Conservation (phyloP, 2,329 filamentous ascomycete genomes). For the Pleurostoma richardsiae region DNA sequence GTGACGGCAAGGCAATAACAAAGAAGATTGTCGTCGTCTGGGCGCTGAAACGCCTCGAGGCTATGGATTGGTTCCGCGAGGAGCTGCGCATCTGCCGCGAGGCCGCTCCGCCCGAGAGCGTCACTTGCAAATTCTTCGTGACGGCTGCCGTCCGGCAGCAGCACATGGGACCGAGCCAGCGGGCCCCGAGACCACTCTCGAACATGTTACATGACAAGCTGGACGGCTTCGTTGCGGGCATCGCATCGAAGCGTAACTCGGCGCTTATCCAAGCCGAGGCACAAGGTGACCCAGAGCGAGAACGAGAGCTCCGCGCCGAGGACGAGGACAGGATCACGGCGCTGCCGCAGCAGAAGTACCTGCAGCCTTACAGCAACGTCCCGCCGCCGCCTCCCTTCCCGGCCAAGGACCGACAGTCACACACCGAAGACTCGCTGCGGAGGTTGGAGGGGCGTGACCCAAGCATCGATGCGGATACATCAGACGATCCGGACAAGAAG, state of each 20-base stretch:
- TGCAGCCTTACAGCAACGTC: constrained; percentile 47
- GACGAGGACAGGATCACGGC: constrained; percentile 82
- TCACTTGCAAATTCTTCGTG: constrained; percentile 93
- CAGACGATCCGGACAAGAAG: constrained; percentile 24
- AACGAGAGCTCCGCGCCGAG: constrained; percentile 73
- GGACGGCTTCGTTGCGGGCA: constrained; percentile 80
- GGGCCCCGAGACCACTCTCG: constrained; percentile 61
- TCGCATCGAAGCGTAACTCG: constrained; percentile 82
- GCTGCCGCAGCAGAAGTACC: constrained; percentile 64
- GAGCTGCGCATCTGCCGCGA: constrained; percentile 89
- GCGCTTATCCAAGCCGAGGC: constrained; percentile 79
- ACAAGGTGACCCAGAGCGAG: constrained; percentile 70
- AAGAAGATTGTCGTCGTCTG: constrained; percentile 90
- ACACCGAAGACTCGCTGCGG: constrained; percentile 39
- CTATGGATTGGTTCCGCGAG: constrained; percentile 97
- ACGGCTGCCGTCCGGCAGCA: constrained; percentile 64
- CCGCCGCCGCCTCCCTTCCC: constrained; percentile 24
- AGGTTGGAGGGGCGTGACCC: constrained; percentile 41
- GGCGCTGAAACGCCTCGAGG: constrained; percentile 85
- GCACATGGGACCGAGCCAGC: constrained; percentile 26
- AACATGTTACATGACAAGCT: constrained; percentile 79
- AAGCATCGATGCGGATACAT: constrained; percentile 28
- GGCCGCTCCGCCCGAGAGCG: constrained; percentile 78
- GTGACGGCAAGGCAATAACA: constrained; percentile 89
- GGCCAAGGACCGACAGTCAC: constrained; percentile 13